A percentile compares a stretch with the other conserved stretches of the same genome.
phyloP scores from a whole-genome alignment of 2,329 filamentous ascomycete species.

The Colletotrichum tropicicola region DNA sequence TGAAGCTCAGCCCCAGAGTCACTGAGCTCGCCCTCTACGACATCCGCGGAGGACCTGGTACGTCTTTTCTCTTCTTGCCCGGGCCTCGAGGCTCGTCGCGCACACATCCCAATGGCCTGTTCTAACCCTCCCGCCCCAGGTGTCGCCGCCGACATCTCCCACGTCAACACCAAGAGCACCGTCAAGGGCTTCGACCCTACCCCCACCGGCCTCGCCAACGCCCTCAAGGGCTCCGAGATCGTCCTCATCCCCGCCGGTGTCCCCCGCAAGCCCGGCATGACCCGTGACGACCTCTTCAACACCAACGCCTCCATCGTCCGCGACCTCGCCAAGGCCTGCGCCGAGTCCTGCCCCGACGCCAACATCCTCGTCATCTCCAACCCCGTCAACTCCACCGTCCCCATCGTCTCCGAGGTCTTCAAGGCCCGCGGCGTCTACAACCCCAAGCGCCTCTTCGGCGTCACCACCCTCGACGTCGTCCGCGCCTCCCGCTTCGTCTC shows the following conservation, averaged over 20 bases:
- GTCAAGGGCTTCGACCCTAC: constrained; percentile 90
- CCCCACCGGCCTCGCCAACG: constrained; percentile 77
- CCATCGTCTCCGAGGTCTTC: constrained; percentile 97
- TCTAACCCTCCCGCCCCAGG: constrained; percentile 60
- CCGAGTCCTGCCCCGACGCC: constrained; percentile 87
- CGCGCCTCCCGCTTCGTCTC: constrained; percentile 98
- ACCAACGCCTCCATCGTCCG: constrained; percentile 99
- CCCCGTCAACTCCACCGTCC: constrained; percentile 99
- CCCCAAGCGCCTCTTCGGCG: constrained; percentile 98
- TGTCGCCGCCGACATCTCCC: constrained; percentile 97
- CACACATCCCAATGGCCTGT: not conserved
- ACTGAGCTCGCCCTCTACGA: constrained; percentile 96
- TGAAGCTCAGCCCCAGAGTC: constrained; percentile 98
- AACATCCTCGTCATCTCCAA: constrained; percentile 98
- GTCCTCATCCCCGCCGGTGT: constrained; percentile 98
- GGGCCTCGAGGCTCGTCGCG: not conserved
- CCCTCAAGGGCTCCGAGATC: constrained; percentile 88
- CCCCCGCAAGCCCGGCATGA: constrained; percentile 99
- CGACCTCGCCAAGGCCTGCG: constrained; percentile 94
- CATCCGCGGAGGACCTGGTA: constrained; percentile 93
- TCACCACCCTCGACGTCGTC: constrained; percentile 98
- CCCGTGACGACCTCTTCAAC: constrained; percentile 99
- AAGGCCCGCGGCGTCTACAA: constrained; percentile 97
- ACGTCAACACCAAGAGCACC: constrained; percentile 98
- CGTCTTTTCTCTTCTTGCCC: constrained; percentile 41